Evolutionary conservation across 2,329 filamentous ascomycete species (phyloP), one percentile per base, ranked within the genome.

Genomic region (Karstenula rhodostoma): DNA sequence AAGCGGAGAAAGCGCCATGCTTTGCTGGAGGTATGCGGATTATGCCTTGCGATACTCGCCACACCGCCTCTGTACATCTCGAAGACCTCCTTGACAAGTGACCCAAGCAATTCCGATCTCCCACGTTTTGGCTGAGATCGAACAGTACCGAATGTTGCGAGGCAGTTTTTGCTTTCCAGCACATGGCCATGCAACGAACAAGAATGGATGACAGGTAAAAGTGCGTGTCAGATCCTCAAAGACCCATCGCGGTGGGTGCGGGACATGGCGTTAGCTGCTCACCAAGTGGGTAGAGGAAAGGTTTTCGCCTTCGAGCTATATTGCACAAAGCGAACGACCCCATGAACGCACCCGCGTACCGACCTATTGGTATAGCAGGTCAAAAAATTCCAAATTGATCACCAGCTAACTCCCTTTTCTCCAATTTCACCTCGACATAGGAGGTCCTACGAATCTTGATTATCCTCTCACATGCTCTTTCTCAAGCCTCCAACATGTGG

Each of bases 31-130:
- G 40, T 35, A 58, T 60, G 58, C 44, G 25, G 43, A 54, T 25
- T 64, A 58, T 49, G 61, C 58, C 61, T 63, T 56, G 56, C 32
- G 40, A 43, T 22, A 43, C 37, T 44, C 40, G 37, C 47, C 48
- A 53, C 53, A 60, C 58, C 53, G 53, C 55, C 53, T 56, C 40
- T 35, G 23, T 23, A 25, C 4, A 17, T 40, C n/a, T 43, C 17
- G 42, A 33, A 22, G 5, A 19, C 33, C 3, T 27, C 22, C 13
- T 25, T 23, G 22, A 22, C 22, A 52, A 13, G 25, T 25, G 23
- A 17, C 23, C 6, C 29, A 40, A 42, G n/a, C 50, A 23, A 7
- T 47, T 27, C 12, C 44, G 17, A 29, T 4, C 12, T 13, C 23
- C 1, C 2, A 29, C 17, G 5, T 2, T n/a, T 40, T 40, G 15